Conservation (phyloP, 2,329 filamentous ascomycete genomes). For the Trichophyton simii region DNA sequence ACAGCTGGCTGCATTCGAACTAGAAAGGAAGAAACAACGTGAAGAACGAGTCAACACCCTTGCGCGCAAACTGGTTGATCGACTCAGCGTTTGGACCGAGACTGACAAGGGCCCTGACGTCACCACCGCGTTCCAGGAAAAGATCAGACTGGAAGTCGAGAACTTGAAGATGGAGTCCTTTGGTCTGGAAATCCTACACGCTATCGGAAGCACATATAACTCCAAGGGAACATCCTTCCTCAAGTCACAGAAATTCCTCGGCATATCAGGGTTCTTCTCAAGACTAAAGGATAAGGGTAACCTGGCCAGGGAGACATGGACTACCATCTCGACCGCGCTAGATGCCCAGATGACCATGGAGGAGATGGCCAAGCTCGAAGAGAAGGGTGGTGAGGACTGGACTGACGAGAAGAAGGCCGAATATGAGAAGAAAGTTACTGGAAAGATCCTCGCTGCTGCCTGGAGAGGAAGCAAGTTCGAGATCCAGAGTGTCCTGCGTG, state of each 20-base stretch:
- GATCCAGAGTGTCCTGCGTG: constrained; percentile 87
- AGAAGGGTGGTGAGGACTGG: constrained; percentile 92
- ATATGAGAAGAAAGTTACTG: constrained; percentile 89
- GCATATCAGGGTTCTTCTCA: constrained; percentile 88
- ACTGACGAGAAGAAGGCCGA: constrained; percentile 94
- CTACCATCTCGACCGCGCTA: constrained; percentile 88
- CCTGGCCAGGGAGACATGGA: constrained; percentile 96
- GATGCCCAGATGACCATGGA: constrained; percentile 98
- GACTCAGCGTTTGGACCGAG: constrained; percentile 91
- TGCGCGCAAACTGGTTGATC: constrained; percentile 71
- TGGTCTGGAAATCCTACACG: constrained; percentile 87
- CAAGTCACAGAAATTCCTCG: constrained; percentile 93
- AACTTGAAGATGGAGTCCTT: constrained; percentile 99
- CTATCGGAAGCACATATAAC: constrained; percentile 82
- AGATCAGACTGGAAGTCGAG: constrained; percentile 88
- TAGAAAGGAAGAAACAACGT: constrained; percentile 68
- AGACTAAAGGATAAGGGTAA: constrained; percentile 93
- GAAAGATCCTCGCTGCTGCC: constrained; percentile 92
- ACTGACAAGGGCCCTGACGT: constrained; percentile 81
- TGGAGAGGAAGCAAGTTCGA: constrained; percentile 97
- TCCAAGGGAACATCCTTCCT: constrained; percentile 77
- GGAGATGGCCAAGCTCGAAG: constrained; percentile 94
- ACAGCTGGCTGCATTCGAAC: constrained; percentile 76
- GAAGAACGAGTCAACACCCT: constrained; percentile 83
- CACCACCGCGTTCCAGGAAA: constrained; percentile 80